Base-by-base conservation (phyloP, 108 stramenopile species). In the Cylindrotheca closterium region DNA sequence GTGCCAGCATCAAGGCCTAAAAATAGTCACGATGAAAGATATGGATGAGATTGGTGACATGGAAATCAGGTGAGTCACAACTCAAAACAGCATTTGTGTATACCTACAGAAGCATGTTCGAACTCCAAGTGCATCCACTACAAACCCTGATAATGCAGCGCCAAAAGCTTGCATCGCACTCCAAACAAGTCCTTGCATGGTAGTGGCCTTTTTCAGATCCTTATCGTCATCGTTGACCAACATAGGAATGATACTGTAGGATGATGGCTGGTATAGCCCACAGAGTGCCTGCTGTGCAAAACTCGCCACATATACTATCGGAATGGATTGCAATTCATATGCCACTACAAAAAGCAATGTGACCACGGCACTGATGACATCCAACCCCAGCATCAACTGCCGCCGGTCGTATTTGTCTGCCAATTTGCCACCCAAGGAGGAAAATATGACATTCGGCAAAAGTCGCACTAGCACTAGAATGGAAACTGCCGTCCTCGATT, bases 121-220 rank as follows among this genome's bases (percentile, higher is more conserved):
- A 48, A 85, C 72, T 18, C 89, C 89, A 45, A 82, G 30, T 8
- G 22, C 24, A 1, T 57, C 75, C 2, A 80, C 78, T 27, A 78
- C 34, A 42, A 83, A 29, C 10, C 89, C 89, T 2, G 84, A 85
- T 21, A 71, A 19, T 4, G 76, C 62, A 17, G 75, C 67, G 2
- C 90, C 90, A 12, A 91, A 57, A 34, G 86, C 74, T 12, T 79
- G 68, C 79, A 91, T 86, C 3, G 75, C 48, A 42, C 71, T 73
- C 80, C 81, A 84, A 12, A 84, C 54, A 51, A 88, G 48, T 22
- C 79, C 85, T 3, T 65, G 30, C 27, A 91, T 30, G n/a, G 81
- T 88, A 12, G 81, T 75, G 34, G 86, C 86, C 30, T 80, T 81
- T 75, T 86, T 82, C 65, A 91, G 22, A 60, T 88, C 82, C n/a